These are phyloP conservation scores for Mychonastes homosphaera DNA, from an alignment of 139 green algal species.

Conservation along the genomic window DNA sequence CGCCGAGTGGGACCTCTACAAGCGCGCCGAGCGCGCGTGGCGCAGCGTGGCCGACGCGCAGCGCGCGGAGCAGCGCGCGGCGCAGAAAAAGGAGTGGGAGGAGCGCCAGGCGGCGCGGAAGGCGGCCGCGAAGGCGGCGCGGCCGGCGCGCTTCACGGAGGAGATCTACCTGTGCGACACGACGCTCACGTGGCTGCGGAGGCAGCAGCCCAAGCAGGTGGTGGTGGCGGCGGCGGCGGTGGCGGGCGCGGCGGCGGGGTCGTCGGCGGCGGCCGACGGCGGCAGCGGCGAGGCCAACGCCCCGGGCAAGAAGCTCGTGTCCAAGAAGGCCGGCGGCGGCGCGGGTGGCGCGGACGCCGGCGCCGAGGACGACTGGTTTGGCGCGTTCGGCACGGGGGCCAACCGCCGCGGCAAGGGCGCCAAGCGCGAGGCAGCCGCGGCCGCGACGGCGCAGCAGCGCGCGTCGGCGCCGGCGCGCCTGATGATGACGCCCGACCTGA, in stretches of 20 bases:
- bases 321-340: conserved; percentile 12
- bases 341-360: neutral
- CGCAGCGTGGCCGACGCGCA: neutral
- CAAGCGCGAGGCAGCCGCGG: conserved; percentile 3
- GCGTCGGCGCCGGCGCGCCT: neutral
- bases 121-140: neutral
- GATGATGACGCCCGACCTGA: conserved; percentile 7
- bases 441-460: conserved; percentile 7
- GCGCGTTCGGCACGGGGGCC: conserved; percentile 12
- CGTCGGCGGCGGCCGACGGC: neutral
- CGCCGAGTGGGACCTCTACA: conserved; percentile 27
- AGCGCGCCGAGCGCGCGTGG: conserved; percentile 16
- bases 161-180: conserved; percentile 4
- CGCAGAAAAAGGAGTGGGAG: conserved; percentile 20
- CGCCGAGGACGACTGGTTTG: conserved; percentile 1
- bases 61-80: conserved; percentile 13
- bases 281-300: conserved; percentile 8
- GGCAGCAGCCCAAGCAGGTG: conserved; percentile 19
- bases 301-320: conserved; percentile 23
- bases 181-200: neutral
- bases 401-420: conserved; percentile 11
- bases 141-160: conserved; percentile 10
- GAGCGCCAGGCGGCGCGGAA: conserved; percentile 18
- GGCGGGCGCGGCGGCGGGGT: neutral
- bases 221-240: conserved; percentile 8